phyloP scores from a whole-genome alignment of 106 monocot genomes.

The Gastrodia elata region DNA sequence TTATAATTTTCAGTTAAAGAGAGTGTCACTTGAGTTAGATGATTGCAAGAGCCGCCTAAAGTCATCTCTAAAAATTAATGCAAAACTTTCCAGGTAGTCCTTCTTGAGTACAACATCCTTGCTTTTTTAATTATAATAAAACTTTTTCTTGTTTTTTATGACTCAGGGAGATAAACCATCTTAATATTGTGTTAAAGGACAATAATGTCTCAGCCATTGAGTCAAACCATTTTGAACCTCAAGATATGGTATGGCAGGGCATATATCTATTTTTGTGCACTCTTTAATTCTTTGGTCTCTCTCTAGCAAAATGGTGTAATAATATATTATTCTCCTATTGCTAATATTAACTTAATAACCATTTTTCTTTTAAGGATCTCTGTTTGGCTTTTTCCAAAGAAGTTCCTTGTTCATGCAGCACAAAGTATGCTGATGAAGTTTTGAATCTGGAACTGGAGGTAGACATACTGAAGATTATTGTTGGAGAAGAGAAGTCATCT shows the following conservation, averaged over 20 bases:
- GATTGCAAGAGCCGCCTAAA: conserved; percentile 61
- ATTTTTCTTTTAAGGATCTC: conserved; percentile 27
- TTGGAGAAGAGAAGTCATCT: conserved; percentile 58
- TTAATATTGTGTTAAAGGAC: conserved; percentile 29
- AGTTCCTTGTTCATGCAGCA: background rate
- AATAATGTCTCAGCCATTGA: conserved; percentile 17
- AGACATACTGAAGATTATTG: conserved; percentile 71
- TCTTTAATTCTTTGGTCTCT: background rate
- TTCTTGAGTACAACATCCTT: background rate
- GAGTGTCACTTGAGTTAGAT: conserved; percentile 62
- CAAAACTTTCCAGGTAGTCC: conserved; percentile 56
- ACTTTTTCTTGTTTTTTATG: background rate
- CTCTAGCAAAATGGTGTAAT: background rate
- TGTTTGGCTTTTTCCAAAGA: conserved; percentile 14
- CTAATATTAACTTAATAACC: background rate
- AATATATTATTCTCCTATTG: background rate
- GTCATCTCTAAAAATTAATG: conserved; percentile 58
- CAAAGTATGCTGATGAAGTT: conserved; percentile 37
- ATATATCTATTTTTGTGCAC: background rate
- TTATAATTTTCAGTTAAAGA: conserved; percentile 41
- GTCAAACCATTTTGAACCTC: conserved; percentile 13
- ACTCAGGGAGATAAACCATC: conserved; percentile 55
- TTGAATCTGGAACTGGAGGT: conserved; percentile 70
- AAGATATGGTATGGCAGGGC: conserved; percentile 26
- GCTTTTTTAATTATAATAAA: background rate